Percentiles rank a stretch among this genome's conserved stretches.
These are phyloP conservation scores for Coffea eugenioides DNA, from an alignment of 257 asterid species.

Conservation along the genomic window DNA sequence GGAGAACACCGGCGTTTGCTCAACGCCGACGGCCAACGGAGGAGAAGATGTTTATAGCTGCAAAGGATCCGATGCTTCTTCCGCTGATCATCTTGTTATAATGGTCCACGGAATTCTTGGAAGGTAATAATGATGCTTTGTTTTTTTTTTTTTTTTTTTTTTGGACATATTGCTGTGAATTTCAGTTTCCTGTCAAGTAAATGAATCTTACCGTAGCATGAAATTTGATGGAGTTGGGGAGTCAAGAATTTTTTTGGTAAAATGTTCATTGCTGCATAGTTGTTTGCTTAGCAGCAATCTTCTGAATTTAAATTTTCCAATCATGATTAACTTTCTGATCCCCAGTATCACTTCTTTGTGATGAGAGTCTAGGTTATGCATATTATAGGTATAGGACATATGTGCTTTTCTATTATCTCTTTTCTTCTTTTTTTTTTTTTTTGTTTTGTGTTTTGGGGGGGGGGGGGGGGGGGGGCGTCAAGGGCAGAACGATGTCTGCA, in stretches of 20 bases:
- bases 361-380: neutral
- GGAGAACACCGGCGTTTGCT: conserved; percentile 42
- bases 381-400: neutral
- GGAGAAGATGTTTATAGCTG: conserved; percentile 71
- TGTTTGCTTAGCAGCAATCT: neutral
- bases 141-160: neutral
- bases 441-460: neutral
- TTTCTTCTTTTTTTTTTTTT: neutral
- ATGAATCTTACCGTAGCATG: neutral
- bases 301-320: neutral
- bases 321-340: neutral
- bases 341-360: neutral
- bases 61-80: conserved; percentile 49
- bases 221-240: neutral
- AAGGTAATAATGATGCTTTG: conserved; percentile 44
- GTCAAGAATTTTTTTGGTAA: neutral
- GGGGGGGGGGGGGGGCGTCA: no score
- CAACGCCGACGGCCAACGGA: conserved; percentile 57
- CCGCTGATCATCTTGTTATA: conserved; percentile 93
- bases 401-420: neutral
- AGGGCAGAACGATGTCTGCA: neutral
- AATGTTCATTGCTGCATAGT: neutral
- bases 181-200: neutral
- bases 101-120: conserved; percentile 99
- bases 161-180: neutral